A percentile compares a stretch with the other conserved stretches of the same genome.
phyloP scores from a whole-genome alignment of 23 red algal genomes.

The Rhodosorus marinus region DNA sequence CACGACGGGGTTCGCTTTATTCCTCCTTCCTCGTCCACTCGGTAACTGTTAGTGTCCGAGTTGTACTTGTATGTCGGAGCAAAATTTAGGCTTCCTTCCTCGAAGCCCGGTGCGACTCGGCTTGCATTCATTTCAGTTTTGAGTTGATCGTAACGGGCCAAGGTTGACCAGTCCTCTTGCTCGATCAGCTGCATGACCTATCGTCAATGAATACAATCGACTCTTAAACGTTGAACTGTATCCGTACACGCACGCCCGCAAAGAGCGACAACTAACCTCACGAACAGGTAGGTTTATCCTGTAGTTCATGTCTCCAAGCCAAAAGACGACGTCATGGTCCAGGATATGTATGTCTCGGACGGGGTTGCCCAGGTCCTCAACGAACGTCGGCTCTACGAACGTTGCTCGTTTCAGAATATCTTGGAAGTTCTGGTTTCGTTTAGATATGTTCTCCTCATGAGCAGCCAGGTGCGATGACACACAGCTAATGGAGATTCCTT shows the following conservation, averaged over 20 bases:
- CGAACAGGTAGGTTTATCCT: constrained; percentile 49
- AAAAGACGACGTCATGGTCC: constrained; percentile 11
- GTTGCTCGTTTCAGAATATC: constrained; percentile 66
- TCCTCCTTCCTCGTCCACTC: constrained; percentile 23
- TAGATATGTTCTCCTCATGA: constrained; percentile 60
- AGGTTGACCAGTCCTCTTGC: constrained; percentile 15
- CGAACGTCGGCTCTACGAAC: constrained; percentile 10
- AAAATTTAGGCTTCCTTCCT: constrained; percentile 54
- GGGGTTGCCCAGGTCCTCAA: not conserved
- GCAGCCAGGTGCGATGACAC: constrained; percentile 82
- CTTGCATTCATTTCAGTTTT: constrained; percentile 19
- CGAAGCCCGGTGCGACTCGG: constrained; percentile 43
- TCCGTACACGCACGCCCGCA: too few relatives aligned
- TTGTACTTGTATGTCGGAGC: constrained; percentile 78
- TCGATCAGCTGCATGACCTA: constrained; percentile 52
- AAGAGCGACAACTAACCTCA: too few relatives aligned
- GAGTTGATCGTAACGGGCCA: constrained; percentile 63
- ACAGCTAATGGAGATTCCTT: constrained; percentile 53
- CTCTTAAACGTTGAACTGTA: too few relatives aligned
- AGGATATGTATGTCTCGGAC: not conserved
- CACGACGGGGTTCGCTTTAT: constrained; percentile 63
- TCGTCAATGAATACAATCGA: too few relatives aligned
- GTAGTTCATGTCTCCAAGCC: constrained; percentile 91
- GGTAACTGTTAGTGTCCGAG: constrained; percentile 31
- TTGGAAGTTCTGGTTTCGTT: constrained; percentile 73